A percentile compares a stretch with the other conserved stretches of the same genome.
Conservation (phyloP, 73 alveolate genomes). For the Paramecium sonneborni region DNA sequence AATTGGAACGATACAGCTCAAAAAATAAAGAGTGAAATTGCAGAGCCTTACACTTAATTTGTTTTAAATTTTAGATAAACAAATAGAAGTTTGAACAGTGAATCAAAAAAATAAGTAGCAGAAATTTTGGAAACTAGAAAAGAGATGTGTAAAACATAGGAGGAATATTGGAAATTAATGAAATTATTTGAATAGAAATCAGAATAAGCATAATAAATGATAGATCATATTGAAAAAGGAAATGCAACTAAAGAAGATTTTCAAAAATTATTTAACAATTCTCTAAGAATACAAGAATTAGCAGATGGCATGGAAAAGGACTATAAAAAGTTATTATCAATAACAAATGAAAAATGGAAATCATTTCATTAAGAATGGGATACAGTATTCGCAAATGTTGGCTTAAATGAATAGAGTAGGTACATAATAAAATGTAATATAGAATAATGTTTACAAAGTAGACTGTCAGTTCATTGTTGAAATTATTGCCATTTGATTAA, state of each 20-base stretch:
- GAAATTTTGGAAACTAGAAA: background rate
- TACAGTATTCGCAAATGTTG: background rate
- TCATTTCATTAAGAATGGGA: background rate
- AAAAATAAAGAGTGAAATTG: background rate
- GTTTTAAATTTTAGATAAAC: conserved; percentile 31
- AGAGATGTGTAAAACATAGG: conserved; percentile 15
- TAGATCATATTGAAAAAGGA: conserved; percentile 53
- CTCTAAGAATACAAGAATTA: background rate
- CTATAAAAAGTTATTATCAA: background rate
- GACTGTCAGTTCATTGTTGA: background rate
- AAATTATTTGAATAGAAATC: background rate
- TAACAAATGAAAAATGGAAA: conserved; percentile 38
- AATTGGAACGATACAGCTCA: conserved; percentile 19
- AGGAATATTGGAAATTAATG: conserved; percentile 57
- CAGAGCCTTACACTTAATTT: conserved; percentile 33
- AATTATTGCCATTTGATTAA: conserved; percentile 7
- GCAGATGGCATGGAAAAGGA: conserved; percentile 46
- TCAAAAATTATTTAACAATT: background rate
- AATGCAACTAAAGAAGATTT: conserved; percentile 33
- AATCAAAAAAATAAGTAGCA: background rate
- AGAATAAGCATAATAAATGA: background rate
- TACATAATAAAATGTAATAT: background rate
- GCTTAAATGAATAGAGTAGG: conserved; percentile 49
- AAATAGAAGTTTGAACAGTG: conserved; percentile 16
- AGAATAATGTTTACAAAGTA: conserved; percentile 42